Evolutionary conservation across 2,329 filamentous ascomycete genomes (phyloP).

Genomic region (Botrytis sinoallii): DNA sequence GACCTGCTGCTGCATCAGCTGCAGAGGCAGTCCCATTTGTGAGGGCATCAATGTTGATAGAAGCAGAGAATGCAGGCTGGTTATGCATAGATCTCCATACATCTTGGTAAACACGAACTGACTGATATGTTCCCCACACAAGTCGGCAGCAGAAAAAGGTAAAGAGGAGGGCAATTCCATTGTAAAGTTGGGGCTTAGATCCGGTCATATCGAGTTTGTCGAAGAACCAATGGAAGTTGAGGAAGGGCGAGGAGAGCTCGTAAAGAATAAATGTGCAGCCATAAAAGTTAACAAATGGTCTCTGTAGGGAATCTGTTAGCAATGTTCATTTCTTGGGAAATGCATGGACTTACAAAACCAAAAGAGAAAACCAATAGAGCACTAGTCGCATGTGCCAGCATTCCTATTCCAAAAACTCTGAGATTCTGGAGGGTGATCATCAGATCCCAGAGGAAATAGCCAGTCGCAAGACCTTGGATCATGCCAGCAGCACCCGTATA

Average conservation of each 20-base stretch:
- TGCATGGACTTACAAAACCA: slow-evolving; percentile 65
- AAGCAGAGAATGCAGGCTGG: slow-evolving; percentile 38
- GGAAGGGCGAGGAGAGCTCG: slow-evolving; percentile 79
- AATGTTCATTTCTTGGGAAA: neutral
- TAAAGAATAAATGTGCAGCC: slow-evolving; percentile 78
- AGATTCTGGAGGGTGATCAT: slow-evolving; percentile 65
- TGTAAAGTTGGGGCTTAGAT: slow-evolving; percentile 69
- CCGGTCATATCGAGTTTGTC: slow-evolving; percentile 83
- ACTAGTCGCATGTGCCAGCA: slow-evolving; percentile 72
- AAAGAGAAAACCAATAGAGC: slow-evolving; percentile 72
- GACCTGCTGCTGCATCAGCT: slow-evolving; percentile 36
- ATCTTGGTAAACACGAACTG: slow-evolving; percentile 66
- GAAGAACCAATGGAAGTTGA: slow-evolving; percentile 90
- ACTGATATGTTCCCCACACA: slow-evolving; percentile 73
- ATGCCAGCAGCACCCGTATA: slow-evolving; percentile 71
- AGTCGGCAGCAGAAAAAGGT: slow-evolving; percentile 77
- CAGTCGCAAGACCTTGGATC: slow-evolving; percentile 72
- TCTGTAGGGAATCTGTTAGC: slow-evolving; percentile 45
- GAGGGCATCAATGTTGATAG: slow-evolving; percentile 36
- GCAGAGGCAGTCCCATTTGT: slow-evolving; percentile 39
- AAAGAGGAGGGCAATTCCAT: slow-evolving; percentile 67
- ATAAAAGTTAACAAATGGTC: slow-evolving; percentile 83
- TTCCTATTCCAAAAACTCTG: slow-evolving; percentile 55
- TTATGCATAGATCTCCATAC: slow-evolving; percentile 58
- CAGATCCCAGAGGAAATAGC: slow-evolving; percentile 84